Evolutionary conservation across 345 rosid genomes (phyloP).

Genomic region (Acer negundo): DNA sequence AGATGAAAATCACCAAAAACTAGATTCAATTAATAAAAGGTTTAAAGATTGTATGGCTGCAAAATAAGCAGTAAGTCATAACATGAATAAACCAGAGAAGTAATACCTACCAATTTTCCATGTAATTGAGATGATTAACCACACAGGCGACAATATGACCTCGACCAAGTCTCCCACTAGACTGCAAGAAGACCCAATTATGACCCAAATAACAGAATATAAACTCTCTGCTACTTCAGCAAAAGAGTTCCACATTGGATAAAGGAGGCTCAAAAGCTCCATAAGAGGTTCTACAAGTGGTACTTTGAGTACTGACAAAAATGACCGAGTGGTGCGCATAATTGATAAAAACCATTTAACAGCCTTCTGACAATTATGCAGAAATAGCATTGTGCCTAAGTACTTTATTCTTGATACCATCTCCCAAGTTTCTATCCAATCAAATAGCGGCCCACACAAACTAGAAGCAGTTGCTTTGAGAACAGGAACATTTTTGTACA

Average conservation of each 20-base stretch:
- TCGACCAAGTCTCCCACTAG: slow-evolving; percentile 52
- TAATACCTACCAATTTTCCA: slow-evolving; percentile 64
- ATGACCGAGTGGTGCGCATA: slow-evolving; percentile 56
- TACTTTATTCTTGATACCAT: slow-evolving; percentile 93
- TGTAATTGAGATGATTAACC: slow-evolving; percentile 46
- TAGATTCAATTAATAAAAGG: slow-evolving; percentile 5
- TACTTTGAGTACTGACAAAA: slow-evolving; percentile 54
- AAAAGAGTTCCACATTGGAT: slow-evolving; percentile 66
- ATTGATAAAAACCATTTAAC: slow-evolving; percentile 61
- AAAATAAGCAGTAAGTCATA: slow-evolving; percentile 6
- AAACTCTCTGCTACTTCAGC: slow-evolving; percentile 51
- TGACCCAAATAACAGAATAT: slow-evolving; percentile 50
- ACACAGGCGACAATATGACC: slow-evolving; percentile 61
- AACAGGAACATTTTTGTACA: slow-evolving; percentile 96
- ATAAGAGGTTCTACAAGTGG: slow-evolving; percentile 60
- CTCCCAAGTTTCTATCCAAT: slow-evolving; percentile 98
- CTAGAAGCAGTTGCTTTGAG: slow-evolving; percentile 89
- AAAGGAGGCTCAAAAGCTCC: slow-evolving; percentile 46
- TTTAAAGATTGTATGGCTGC: background rate
- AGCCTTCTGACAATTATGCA: slow-evolving; percentile 90
- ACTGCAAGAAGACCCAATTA: slow-evolving; percentile 46
- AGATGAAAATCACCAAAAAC: slow-evolving; percentile 22
- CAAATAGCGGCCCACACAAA: slow-evolving; percentile 85
- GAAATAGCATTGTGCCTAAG: slow-evolving; percentile 97
- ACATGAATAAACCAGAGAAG: background rate